phyloP scores from a whole-genome alignment of 176 grass and related monocot genomes.

The Carex kokanica region DNA sequence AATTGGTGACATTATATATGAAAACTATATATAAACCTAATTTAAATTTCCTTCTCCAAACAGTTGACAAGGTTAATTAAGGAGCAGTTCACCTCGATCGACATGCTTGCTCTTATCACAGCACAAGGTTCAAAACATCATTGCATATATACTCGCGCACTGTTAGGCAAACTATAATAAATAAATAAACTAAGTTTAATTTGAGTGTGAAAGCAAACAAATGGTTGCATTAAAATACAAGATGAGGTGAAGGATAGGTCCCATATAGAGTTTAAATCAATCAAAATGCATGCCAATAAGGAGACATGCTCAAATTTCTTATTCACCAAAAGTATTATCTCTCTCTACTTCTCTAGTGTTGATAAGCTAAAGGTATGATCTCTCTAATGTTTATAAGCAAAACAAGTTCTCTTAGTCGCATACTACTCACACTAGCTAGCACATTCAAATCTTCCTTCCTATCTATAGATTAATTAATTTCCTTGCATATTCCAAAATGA shows the following conservation, averaged over 20 bases:
- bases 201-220: slow-evolving; percentile 3
- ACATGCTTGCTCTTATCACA: slow-evolving; percentile 11
- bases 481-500: background rate
- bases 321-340: slow-evolving; percentile 14
- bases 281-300: slow-evolving; percentile 25
- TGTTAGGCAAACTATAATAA: slow-evolving; percentile 3
- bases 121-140: slow-evolving; percentile 10
- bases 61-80: background rate
- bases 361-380: background rate
- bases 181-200: slow-evolving; percentile 3
- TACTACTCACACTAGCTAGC: background rate
- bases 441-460: background rate
- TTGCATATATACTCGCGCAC: background rate
- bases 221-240: slow-evolving; percentile 27
- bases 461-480: background rate
- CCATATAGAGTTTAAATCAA: slow-evolving; percentile 20
- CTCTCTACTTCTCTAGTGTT: background rate
- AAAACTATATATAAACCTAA: background rate
- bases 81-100: background rate
- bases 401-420: background rate
- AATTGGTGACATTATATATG: too few species aligned
- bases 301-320: slow-evolving; percentile 29
- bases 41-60: background rate
- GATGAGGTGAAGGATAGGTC: slow-evolving; percentile 27
- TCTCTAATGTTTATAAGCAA: slow-evolving; percentile 29